phyloP scores from a whole-genome alignment of 345 rosid species.

The Euphorbia peplus region DNA sequence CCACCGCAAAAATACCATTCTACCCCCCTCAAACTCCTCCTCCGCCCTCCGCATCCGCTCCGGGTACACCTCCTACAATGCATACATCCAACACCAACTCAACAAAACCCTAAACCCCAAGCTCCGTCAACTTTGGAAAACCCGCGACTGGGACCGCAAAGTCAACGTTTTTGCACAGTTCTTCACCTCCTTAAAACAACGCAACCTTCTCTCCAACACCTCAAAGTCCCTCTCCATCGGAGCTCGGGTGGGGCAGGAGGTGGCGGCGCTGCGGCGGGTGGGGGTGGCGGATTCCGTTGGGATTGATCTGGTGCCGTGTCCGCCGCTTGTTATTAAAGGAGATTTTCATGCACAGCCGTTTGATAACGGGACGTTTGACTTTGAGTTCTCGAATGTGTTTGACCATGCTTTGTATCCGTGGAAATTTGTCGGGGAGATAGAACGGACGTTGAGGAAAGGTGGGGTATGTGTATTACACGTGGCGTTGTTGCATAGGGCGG shows the following conservation, averaged over 20 bases:
- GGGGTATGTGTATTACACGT: constrained; percentile 43
- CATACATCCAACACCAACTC: constrained; percentile 35
- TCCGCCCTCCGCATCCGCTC: constrained; percentile 36
- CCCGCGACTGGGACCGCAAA: constrained; percentile 47
- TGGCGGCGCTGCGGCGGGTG: constrained; percentile 26
- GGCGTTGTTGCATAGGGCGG: constrained; percentile 31
- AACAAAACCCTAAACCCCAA: constrained; percentile 44
- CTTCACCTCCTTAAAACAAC: constrained; percentile 25
- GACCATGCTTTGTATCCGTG: constrained; percentile 40
- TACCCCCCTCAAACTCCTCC: neutral
- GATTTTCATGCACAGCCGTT: constrained; percentile 46
- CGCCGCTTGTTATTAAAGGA: constrained; percentile 40
- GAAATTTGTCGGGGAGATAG: constrained; percentile 37
- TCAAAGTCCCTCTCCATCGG: constrained; percentile 39
- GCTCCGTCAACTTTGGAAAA: constrained; percentile 36
- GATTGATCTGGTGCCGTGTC: constrained; percentile 36
- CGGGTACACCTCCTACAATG: constrained; percentile 33
- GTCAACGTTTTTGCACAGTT: constrained; percentile 30
- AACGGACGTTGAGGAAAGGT: constrained; percentile 37
- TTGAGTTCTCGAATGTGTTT: constrained; percentile 45
- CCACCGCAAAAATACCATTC: neutral
- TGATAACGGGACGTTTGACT: constrained; percentile 33
- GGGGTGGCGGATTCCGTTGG: constrained; percentile 38
- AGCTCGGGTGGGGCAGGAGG: constrained; percentile 45
- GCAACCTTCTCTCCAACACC: constrained; percentile 20